A percentile compares a stretch with the other conserved stretches of the same genome.
phyloP scores from a whole-genome alignment of 768 basidiomycete species.

The Termitomyces sp. region DNA sequence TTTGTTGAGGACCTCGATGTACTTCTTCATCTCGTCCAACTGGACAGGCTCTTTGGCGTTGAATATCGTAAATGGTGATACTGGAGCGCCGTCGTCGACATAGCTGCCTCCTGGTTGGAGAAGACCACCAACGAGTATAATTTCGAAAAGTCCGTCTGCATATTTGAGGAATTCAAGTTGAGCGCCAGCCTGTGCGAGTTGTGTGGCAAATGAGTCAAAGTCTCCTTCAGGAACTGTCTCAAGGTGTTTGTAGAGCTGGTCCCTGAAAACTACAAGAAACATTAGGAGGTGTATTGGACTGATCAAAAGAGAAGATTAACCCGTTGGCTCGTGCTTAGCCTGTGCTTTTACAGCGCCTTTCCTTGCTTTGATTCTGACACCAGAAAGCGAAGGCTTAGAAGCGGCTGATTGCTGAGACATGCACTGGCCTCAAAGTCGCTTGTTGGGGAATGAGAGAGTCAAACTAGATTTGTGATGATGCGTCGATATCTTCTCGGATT shows the following conservation, averaged over 20 bases:
- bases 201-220: constrained; percentile 76
- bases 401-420: constrained; percentile 88
- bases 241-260: constrained; percentile 87
- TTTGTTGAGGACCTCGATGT: constrained; percentile 92
- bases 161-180: constrained; percentile 96
- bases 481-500: constrained; percentile 1
- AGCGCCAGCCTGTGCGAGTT: constrained; percentile 87
- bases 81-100: constrained; percentile 80
- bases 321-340: constrained; percentile 87
- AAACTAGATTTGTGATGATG: not conserved
- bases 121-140: constrained; percentile 92
- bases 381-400: constrained; percentile 87
- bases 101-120: constrained; percentile 94
- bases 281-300: constrained; percentile 7
- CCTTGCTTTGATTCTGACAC: constrained; percentile 89
- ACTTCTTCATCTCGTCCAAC: constrained; percentile 85
- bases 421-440: constrained; percentile 37
- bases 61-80: constrained; percentile 86
- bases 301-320: constrained; percentile 27
- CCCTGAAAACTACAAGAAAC: constrained; percentile 69
- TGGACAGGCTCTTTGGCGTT: constrained; percentile 74
- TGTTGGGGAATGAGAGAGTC: constrained; percentile 10
- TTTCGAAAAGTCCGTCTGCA: constrained; percentile 94
- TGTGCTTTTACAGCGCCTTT: constrained; percentile 90
- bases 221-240: constrained; percentile 76